Conservation (phyloP, 2,329 filamentous ascomycete genomes). For the Neoarthrinium moseri region DNA sequence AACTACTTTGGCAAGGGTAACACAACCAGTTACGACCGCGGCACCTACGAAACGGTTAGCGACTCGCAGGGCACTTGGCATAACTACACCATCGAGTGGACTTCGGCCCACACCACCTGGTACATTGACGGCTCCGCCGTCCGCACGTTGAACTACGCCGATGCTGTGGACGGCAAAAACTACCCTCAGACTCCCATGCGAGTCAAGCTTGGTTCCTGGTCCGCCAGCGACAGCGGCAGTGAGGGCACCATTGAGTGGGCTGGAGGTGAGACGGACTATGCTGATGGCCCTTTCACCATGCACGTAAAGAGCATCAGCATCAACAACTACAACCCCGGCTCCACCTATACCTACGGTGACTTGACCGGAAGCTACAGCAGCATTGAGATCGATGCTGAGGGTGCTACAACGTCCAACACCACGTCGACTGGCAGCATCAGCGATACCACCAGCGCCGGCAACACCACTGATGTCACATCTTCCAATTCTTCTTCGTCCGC, state of each 20-base stretch:
- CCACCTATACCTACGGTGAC: conserved; percentile 10
- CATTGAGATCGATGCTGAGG: conserved; percentile 2
- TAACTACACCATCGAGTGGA: conserved; percentile 60
- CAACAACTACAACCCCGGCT: conserved; percentile 32
- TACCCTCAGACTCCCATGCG: conserved; percentile 60
- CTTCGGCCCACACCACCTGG: conserved; percentile 48
- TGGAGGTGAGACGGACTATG: conserved; percentile 51
- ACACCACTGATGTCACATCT: not conserved
- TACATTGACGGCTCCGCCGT: conserved; percentile 55
- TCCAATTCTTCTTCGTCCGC: not conserved
- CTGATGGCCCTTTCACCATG: conserved; percentile 57
- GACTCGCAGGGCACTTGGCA: conserved; percentile 45
- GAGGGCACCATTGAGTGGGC: conserved; percentile 50
- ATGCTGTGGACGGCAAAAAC: conserved; percentile 46
- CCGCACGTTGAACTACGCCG: conserved; percentile 46
- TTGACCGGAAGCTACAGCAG: conserved; percentile 4
- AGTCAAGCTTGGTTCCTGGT: conserved; percentile 44
- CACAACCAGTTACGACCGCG: conserved; percentile 54
- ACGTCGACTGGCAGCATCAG: not conserved
- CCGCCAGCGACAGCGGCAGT: conserved; percentile 37
- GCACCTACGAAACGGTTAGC: conserved; percentile 44
- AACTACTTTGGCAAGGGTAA: conserved; percentile 67
- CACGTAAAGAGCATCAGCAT: conserved; percentile 65
- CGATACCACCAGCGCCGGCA: not conserved
- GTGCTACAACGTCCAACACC: not conserved